Base-by-base conservation (phyloP, 768 basidiomycete species). In the Mycena latifolia region DNA sequence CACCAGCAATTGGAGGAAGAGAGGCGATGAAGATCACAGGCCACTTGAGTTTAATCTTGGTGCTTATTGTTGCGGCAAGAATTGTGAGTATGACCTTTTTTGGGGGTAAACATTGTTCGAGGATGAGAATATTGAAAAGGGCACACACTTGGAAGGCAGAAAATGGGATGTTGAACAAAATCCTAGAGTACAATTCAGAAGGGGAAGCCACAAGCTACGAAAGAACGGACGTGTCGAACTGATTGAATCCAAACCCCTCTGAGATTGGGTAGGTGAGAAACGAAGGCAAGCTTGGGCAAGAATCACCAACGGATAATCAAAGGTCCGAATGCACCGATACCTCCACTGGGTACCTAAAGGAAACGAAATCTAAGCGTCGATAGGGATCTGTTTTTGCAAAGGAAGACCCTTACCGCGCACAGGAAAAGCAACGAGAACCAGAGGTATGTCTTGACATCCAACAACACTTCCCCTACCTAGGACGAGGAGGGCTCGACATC, bases 161-260 rank as follows among this genome's bases (percentile, higher is more conserved):
- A 71, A 84, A 86, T 5, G 84, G 84, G 61, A 84, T 82, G 65
- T 84, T 84, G 74, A 86, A 81, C n/a, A 85, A 73, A 35, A 85
- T 82, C 9, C 66, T 67, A 20, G 41, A 29, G 25, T 7, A n/a
- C 27, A 29, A 31, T 51, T 41, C 6, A 46, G 52, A 37, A 25
- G n/a, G 18, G 7, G n/a, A 22, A 43, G 41, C 41, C n/a, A 5
- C 41, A 43, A 3, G 41, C 11, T 43, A 22, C 6, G 22, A 20
- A 27, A 27, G 56, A 24, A 61, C 65, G 12, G 28, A 67, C 28
- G 83, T 82, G 6, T 77, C 46, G 56, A 80, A 79, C 56, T 78
- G 70, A 56, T 80, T 71, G 69, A 83, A 84, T 17, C 82, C 83
- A 58, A 82, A 82, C 15, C 82, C 80, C 65, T 75, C 73, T 76